Evolutionary conservation across 805 yeast species (phyloP).

Genomic region (Lachancea waltii): DNA sequence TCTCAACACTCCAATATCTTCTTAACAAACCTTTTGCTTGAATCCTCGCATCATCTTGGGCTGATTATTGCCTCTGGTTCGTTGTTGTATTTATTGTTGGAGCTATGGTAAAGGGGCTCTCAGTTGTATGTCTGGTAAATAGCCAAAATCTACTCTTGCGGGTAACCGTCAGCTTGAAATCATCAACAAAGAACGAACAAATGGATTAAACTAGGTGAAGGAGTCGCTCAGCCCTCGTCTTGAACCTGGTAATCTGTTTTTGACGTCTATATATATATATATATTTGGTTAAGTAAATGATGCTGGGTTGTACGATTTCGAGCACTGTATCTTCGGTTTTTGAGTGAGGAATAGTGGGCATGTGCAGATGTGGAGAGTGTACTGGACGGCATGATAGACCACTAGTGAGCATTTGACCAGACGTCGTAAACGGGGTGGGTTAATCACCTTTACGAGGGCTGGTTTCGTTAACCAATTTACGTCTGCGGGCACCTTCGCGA

Average conservation of each 20-base stretch:
- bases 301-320: too few relatives aligned
- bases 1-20: slow-evolving; percentile 6
- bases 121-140: not conserved
- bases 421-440: not conserved
- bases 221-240: too few relatives aligned
- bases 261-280: too few relatives aligned
- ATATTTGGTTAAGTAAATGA: not conserved
- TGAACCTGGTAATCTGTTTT: too few relatives aligned
- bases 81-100: not conserved
- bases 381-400: too few relatives aligned
- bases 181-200: too few relatives aligned
- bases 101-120: not conserved
- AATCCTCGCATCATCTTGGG: slow-evolving; percentile 66
- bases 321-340: too few relatives aligned
- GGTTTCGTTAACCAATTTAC: slow-evolving; percentile 24
- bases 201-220: too few relatives aligned
- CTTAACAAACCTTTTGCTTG: slow-evolving; percentile 47
- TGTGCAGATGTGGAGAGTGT: too few relatives aligned
- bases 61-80: slow-evolving; percentile 11
- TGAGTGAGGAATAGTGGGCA: too few relatives aligned
- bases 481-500: slow-evolving; percentile 65
- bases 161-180: not conserved
- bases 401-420: too few relatives aligned
- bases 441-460: slow-evolving; percentile 1
- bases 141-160: not conserved